phyloP scores from a whole-genome alignment of 768 basidiomycete species.

The Phlebiopsis gigantea region DNA sequence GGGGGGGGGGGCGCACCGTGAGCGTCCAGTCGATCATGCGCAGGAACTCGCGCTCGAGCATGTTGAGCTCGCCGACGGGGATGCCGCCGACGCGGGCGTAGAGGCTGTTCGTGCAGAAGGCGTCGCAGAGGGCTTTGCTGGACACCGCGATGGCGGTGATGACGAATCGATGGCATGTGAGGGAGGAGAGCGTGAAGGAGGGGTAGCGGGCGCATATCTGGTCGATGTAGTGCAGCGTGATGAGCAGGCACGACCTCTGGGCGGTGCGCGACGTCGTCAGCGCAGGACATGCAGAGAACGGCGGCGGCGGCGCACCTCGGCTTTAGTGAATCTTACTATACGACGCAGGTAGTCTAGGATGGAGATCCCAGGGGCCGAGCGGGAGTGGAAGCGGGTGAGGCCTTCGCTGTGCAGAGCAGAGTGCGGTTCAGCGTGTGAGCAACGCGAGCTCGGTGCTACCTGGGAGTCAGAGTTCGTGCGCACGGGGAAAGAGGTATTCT shows the following conservation, averaged over 20 bases:
- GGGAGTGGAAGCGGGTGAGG: slow-evolving; percentile 94
- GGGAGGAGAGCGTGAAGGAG: slow-evolving; percentile 87
- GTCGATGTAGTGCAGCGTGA: slow-evolving; percentile 87
- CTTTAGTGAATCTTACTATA: slow-evolving; percentile 92
- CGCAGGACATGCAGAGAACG: background rate
- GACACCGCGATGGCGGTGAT: slow-evolving; percentile 91
- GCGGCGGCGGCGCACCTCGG: slow-evolving; percentile 60
- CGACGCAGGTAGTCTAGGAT: slow-evolving; percentile 92
- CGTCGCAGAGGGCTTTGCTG: slow-evolving; percentile 92
- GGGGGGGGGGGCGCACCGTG: slow-evolving; percentile 56
- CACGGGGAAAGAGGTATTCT: slow-evolving; percentile 85
- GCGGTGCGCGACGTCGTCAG: slow-evolving; percentile 9
- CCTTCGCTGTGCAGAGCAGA: slow-evolving; percentile 54
- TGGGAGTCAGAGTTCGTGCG: slow-evolving; percentile 21
- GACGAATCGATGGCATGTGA: slow-evolving; percentile 97
- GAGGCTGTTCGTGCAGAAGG: slow-evolving; percentile 90
- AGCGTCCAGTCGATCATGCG: slow-evolving; percentile 90
- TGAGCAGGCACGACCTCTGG: slow-evolving; percentile 75
- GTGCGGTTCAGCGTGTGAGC: slow-evolving; percentile 15
- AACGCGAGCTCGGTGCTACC: slow-evolving; percentile 11
- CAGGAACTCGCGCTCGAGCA: slow-evolving; percentile 92
- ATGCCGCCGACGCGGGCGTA: slow-evolving; percentile 98
- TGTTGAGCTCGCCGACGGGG: slow-evolving; percentile 84
- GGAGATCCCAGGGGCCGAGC: slow-evolving; percentile 81
- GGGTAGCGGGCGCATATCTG: slow-evolving; percentile 86